These are phyloP conservation scores for Apostasia shenzhenica DNA, from an alignment of 106 monocot genomes.

Conservation along the genomic window DNA sequence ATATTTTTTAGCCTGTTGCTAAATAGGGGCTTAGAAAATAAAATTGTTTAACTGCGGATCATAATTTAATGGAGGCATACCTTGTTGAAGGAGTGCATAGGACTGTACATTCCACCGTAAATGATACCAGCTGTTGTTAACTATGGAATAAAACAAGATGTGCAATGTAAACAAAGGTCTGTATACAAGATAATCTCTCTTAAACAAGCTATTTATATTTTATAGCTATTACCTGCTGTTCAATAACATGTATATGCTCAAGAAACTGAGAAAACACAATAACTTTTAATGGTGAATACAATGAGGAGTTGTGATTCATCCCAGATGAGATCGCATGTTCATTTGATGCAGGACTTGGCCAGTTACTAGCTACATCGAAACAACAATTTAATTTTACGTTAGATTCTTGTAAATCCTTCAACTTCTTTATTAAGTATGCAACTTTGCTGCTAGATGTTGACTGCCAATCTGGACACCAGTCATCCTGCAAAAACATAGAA, in stretches of 20 bases:
- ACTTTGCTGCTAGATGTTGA: slow-evolving; percentile 97
- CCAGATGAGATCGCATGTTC: not conserved
- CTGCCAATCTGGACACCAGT: slow-evolving; percentile 97
- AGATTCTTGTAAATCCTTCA: slow-evolving; percentile 58
- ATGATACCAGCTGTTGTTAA: slow-evolving; percentile 72
- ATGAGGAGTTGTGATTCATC: slow-evolving; percentile 12
- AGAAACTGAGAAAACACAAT: slow-evolving; percentile 99
- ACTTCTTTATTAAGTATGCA: slow-evolving; percentile 62
- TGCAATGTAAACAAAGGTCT: not conserved
- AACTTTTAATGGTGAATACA: slow-evolving; percentile 56
- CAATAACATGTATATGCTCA: slow-evolving; percentile 96
- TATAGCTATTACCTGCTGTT: slow-evolving; percentile 64
- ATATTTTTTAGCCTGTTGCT: too few species aligned
- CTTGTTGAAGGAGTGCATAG: slow-evolving; percentile 77
- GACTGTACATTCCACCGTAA: slow-evolving; percentile 84
- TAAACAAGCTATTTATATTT: not conserved
- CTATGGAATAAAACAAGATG: slow-evolving; percentile 24
- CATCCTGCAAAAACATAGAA: slow-evolving; percentile 49
- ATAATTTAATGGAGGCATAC: slow-evolving; percentile 20
- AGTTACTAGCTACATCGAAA: slow-evolving; percentile 13
- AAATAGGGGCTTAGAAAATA: not conserved
- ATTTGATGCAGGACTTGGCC: not conserved
- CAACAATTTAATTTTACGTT: slow-evolving; percentile 27
- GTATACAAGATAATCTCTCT: not conserved
- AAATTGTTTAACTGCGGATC: slow-evolving; percentile 1